These are phyloP conservation scores for Neurospora sp. DNA, from an alignment of 495 filamentous ascomycete species.

Conservation along the genomic window DNA sequence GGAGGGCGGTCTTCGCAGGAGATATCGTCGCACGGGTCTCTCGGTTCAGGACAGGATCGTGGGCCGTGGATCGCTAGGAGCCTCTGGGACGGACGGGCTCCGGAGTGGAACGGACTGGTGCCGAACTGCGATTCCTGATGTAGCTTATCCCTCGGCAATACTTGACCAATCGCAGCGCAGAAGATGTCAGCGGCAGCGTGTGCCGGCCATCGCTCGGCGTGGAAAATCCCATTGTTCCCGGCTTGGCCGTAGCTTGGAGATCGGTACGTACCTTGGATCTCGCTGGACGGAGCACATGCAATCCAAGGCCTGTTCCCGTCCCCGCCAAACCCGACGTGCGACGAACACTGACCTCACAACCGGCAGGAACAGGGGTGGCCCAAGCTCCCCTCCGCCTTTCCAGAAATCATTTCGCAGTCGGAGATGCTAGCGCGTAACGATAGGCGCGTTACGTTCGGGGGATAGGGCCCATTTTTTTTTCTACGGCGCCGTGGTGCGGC, in stretches of 20 bases:
- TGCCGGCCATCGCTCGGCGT: neutral
- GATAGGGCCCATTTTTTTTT: neutral
- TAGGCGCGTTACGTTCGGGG: neutral
- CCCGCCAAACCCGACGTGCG: neutral
- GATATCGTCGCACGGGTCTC: neutral
- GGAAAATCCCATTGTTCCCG: neutral
- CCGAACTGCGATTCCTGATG: neutral
- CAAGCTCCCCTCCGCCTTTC: neutral
- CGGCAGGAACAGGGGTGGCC: neutral
- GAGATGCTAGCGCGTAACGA: neutral
- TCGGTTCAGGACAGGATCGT: neutral
- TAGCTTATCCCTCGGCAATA: neutral
- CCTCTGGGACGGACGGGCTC: neutral
- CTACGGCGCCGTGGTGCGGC: neutral
- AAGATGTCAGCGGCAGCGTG: neutral
- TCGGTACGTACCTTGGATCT: neutral
- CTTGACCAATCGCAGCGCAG: neutral
- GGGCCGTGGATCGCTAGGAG: neutral
- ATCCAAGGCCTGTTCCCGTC: neutral
- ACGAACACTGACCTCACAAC: neutral
- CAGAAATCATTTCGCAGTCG: slow-evolving; percentile 1
- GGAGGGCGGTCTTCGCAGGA: neutral
- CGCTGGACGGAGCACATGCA: neutral
- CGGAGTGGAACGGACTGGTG: neutral
- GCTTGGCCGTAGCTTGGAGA: neutral